These are phyloP conservation scores for Aspergillus intermedius DNA, from an alignment of 2,329 filamentous ascomycete species.

Conservation along the genomic window DNA sequence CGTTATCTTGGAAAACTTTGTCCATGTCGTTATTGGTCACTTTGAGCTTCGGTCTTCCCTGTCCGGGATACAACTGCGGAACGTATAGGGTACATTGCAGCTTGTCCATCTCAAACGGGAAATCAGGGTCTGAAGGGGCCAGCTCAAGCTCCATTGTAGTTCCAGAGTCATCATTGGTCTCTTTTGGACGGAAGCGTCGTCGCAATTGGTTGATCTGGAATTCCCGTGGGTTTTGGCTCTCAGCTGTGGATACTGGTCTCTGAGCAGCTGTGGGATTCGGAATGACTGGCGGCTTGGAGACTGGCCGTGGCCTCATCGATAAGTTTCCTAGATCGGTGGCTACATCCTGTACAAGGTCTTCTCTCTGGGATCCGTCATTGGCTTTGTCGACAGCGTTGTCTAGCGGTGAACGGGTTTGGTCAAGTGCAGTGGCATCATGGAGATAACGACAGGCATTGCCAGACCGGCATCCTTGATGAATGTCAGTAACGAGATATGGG, in stretches of 20 bases:
- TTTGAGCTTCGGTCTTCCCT: conserved; percentile 50
- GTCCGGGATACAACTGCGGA: conserved; percentile 56
- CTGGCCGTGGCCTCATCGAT: conserved; percentile 18
- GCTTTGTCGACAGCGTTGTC: conserved; percentile 7
- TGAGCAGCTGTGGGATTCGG: conserved; percentile 36
- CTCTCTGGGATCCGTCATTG: conserved; percentile 3
- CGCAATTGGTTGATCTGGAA: conserved; percentile 71
- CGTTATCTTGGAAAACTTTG: conserved; percentile 66
- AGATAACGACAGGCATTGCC: conserved; percentile 47
- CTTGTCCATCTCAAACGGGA: conserved; percentile 67
- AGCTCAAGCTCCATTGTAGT: conserved; percentile 60
- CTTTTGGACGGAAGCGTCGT: conserved; percentile 55
- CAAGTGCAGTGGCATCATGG: conserved; percentile 33
- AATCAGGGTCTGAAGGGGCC: conserved; percentile 72
- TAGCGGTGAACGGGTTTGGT: conserved; percentile 10
- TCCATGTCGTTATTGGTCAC: conserved; percentile 66
- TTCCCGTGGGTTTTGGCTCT: conserved; percentile 60
- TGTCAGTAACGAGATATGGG: conserved; percentile 14
- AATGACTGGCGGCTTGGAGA: conserved; percentile 38
- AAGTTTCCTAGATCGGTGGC: conserved; percentile 13
- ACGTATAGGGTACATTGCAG: conserved; percentile 63
- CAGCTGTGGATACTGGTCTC: conserved; percentile 60
- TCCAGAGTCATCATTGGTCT: conserved; percentile 42
- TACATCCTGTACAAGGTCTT: conserved; percentile 7
- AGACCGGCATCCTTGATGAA: conserved; percentile 44